Percentiles rank a stretch among this genome's conserved stretches.
These are phyloP conservation scores for Elsinoe batatas DNA, from an alignment of 2,329 filamentous ascomycete species.

Conservation along the genomic window DNA sequence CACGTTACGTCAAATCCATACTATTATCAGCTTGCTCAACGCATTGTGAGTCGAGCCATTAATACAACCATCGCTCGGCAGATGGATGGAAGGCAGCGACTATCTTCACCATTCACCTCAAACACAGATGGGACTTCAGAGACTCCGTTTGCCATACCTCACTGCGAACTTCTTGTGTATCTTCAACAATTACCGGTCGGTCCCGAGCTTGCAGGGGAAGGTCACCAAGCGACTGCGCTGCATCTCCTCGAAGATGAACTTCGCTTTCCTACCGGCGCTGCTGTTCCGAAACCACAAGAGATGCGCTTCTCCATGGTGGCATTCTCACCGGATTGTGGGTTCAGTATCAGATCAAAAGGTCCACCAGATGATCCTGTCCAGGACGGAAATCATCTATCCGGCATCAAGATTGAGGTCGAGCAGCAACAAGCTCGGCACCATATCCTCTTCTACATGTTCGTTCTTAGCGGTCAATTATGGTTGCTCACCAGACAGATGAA, in stretches of 20 bases:
- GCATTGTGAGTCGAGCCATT: slow-evolving; percentile 64
- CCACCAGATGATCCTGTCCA: slow-evolving; percentile 44
- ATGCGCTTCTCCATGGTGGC: slow-evolving; percentile 51
- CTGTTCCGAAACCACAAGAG: slow-evolving; percentile 41
- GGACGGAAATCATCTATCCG: slow-evolving; percentile 43
- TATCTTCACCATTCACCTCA: slow-evolving; percentile 65
- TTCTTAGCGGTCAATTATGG: slow-evolving; percentile 44
- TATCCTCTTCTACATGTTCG: slow-evolving; percentile 42
- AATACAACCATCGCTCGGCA: slow-evolving; percentile 57
- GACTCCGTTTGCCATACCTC: slow-evolving; percentile 51
- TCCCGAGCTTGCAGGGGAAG: slow-evolving; percentile 21
- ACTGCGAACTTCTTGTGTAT: slow-evolving; percentile 85
- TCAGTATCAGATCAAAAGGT: slow-evolving; percentile 52
- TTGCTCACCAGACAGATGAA: slow-evolving; percentile 54
- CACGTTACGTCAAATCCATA: slow-evolving; percentile 59
- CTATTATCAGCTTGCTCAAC: slow-evolving; percentile 38
- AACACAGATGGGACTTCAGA: slow-evolving; percentile 49
- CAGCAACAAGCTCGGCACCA: slow-evolving; percentile 39
- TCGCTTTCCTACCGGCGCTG: slow-evolving; percentile 48
- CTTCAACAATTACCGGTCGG: slow-evolving; percentile 54
- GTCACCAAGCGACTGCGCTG: slow-evolving; percentile 27
- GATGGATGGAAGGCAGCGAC: slow-evolving; percentile 45
- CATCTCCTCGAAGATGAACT: slow-evolving; percentile 49
- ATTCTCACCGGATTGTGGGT: slow-evolving; percentile 59
- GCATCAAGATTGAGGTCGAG: slow-evolving; percentile 48